phyloP scores from a whole-genome alignment of 2,329 filamentous ascomycete genomes.

The Claviceps monticola region DNA sequence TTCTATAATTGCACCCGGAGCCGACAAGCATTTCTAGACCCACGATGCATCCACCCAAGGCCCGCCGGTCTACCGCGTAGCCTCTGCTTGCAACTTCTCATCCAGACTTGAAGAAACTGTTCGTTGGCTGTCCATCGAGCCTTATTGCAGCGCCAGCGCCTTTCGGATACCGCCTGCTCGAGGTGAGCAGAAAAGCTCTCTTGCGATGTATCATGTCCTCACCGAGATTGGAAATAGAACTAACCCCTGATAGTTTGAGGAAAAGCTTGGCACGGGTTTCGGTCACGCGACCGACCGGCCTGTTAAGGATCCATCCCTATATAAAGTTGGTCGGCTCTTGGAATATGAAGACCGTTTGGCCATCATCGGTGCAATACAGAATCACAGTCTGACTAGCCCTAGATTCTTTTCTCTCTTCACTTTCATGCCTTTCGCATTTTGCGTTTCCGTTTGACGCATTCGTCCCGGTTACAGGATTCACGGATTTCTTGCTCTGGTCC shows the following conservation, averaged over 20 bases:
- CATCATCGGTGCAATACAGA: neutral
- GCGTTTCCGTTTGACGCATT: neutral
- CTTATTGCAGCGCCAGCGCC: neutral
- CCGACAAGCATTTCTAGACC: neutral
- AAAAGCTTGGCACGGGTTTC: neutral
- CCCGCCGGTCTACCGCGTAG: neutral
- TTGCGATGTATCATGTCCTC: conserved; percentile 3
- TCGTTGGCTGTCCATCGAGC: neutral
- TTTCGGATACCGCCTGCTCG: neutral
- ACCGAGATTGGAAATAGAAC: neutral
- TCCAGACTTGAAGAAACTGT: neutral
- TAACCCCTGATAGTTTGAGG: neutral
- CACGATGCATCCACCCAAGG: neutral
- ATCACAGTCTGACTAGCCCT: neutral
- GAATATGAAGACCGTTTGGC: neutral
- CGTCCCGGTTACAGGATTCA: neutral
- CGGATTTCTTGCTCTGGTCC: neutral
- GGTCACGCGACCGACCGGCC: conserved; percentile 12
- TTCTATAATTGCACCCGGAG: neutral
- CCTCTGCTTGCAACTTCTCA: neutral
- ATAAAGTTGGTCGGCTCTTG: conserved; percentile 2
- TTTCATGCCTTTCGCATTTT: neutral
- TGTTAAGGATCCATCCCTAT: conserved; percentile 2
- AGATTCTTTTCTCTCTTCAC: neutral
- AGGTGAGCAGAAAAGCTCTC: neutral